Evolutionary conservation across 1,284 basidiomycete species (phyloP).

Genomic region (Papiliotrema nemorosa): DNA sequence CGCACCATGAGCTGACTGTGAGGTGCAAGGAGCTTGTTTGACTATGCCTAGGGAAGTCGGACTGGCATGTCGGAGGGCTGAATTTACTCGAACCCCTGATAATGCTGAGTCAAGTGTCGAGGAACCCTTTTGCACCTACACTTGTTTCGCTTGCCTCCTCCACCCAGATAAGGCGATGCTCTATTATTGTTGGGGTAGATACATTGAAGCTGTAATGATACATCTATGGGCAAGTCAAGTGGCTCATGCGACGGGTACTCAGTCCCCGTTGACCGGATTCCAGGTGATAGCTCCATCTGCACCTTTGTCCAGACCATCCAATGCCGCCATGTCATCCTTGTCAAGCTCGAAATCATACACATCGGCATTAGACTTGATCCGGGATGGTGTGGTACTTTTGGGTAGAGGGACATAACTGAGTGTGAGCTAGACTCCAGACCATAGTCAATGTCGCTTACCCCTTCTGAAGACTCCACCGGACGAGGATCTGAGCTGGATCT

Average conservation of each 20-base stretch:
- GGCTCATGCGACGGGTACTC: too few species aligned
- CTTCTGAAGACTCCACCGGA: slow-evolving; percentile 79
- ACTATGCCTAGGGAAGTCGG: too few species aligned
- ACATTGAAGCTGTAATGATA: too few species aligned
- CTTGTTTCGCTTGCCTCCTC: too few species aligned
- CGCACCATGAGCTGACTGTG: neutral
- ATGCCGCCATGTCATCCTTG: slow-evolving; percentile 58
- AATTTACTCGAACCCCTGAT: too few species aligned
- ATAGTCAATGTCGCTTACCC: slow-evolving; percentile 55
- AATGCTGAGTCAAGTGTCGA: too few species aligned
- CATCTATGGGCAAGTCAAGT: too few species aligned
- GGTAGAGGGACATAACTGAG: slow-evolving; percentile 65
- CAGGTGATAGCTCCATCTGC: slow-evolving; percentile 61
- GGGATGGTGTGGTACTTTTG: slow-evolving; percentile 64
- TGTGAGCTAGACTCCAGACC: neutral
- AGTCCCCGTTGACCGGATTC: slow-evolving; percentile 61
- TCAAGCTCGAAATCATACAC: slow-evolving; percentile 68
- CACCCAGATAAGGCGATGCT: too few species aligned
- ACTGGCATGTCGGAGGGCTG: too few species aligned
- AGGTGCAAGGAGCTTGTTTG: too few species aligned
- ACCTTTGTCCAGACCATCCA: slow-evolving; percentile 64
- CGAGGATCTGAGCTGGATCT: slow-evolving; percentile 66
- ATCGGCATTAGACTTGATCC: slow-evolving; percentile 66
- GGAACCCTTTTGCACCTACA: too few species aligned
- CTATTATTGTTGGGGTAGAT: too few species aligned